Evolutionary conservation across 805 yeast species (phyloP).

Genomic region (Candida andamanensis): DNA sequence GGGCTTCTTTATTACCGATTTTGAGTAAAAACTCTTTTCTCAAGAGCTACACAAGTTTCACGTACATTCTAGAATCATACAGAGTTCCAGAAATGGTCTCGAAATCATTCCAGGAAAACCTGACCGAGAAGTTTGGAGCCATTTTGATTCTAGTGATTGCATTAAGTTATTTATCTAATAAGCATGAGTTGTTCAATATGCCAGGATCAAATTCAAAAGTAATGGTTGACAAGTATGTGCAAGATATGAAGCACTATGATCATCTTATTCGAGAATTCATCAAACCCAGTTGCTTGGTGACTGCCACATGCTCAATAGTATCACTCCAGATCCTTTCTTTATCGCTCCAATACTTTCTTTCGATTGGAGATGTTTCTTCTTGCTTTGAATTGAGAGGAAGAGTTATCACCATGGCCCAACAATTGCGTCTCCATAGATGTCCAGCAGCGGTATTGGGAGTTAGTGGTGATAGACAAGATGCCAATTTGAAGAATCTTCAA

Average conservation of each 20-base stretch:
- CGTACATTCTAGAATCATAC: slow-evolving; percentile 38
- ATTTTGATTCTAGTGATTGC: slow-evolving; percentile 44
- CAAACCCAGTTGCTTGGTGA: slow-evolving; percentile 51
- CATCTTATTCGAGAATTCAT: slow-evolving; percentile 57
- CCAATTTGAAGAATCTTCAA: slow-evolving; percentile 53
- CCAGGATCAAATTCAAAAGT: slow-evolving; percentile 16
- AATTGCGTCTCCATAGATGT: slow-evolving; percentile 77
- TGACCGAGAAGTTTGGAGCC: slow-evolving; percentile 53
- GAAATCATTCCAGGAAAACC: slow-evolving; percentile 2
- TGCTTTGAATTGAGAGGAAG: slow-evolving; percentile 73
- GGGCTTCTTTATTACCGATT: slow-evolving; percentile 70
- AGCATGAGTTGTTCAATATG: slow-evolving; percentile 12
- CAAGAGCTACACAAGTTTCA: slow-evolving; percentile 48
- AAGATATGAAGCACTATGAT: slow-evolving; percentile 47
- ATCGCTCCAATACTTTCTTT: slow-evolving; percentile 65
- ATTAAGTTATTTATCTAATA: slow-evolving; percentile 43
- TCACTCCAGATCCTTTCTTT: slow-evolving; percentile 66
- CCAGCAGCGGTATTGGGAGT: slow-evolving; percentile 80
- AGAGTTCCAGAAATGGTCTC: slow-evolving; percentile 1
- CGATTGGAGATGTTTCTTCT: slow-evolving; percentile 67
- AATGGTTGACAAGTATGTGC: slow-evolving; percentile 15
- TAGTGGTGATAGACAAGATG: slow-evolving; percentile 26
- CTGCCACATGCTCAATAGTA: slow-evolving; percentile 57
- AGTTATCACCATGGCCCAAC: slow-evolving; percentile 79
- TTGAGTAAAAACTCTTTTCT: slow-evolving; percentile 67